phyloP scores from a whole-genome alignment of 768 basidiomycete species.

The Lactarius psammicola region DNA sequence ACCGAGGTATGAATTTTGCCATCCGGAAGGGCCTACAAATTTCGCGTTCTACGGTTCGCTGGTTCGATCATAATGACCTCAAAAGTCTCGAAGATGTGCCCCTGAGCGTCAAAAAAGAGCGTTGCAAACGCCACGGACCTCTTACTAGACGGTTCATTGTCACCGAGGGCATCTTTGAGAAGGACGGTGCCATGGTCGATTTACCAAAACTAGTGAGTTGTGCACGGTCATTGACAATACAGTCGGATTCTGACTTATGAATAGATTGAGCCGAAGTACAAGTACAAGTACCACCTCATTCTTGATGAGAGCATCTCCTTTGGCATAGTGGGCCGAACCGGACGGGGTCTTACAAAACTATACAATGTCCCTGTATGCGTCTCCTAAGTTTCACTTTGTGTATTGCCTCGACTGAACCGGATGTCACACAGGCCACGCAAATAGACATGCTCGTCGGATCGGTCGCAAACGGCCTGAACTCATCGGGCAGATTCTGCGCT shows the following conservation, averaged over 20 bases:
- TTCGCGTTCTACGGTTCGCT: too few relatives aligned
- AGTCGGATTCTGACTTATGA: too few relatives aligned
- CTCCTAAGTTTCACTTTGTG: too few relatives aligned
- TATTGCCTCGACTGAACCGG: neutral
- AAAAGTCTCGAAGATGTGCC: conserved; percentile 90
- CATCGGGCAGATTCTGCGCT: too few relatives aligned
- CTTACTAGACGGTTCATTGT: conserved; percentile 92
- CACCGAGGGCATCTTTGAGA: conserved; percentile 96
- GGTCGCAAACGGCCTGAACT: conserved; percentile 65
- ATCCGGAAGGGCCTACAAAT: too few relatives aligned
- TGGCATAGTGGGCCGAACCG: too few relatives aligned
- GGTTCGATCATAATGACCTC: conserved; percentile 66
- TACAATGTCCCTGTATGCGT: conserved; percentile 84
- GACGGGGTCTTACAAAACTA: conserved; percentile 81
- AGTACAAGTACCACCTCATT: conserved; percentile 61
- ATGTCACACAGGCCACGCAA: conserved; percentile 43
- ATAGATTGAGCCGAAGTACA: conserved; percentile 47
- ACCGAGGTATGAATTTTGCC: too few relatives aligned
- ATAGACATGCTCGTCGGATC: conserved; percentile 77
- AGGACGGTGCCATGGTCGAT: conserved; percentile 89
- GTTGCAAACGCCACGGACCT: conserved; percentile 75
- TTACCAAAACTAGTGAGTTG: conserved; percentile 59
- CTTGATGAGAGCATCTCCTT: conserved; percentile 92
- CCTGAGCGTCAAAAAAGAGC: conserved; percentile 79
- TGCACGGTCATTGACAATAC: conserved; percentile 42